Percentiles rank a stretch among this genome's conserved stretches.
Conservation (phyloP, 495 filamentous ascomycete species). For the Cryomyces antarcticus region DNA sequence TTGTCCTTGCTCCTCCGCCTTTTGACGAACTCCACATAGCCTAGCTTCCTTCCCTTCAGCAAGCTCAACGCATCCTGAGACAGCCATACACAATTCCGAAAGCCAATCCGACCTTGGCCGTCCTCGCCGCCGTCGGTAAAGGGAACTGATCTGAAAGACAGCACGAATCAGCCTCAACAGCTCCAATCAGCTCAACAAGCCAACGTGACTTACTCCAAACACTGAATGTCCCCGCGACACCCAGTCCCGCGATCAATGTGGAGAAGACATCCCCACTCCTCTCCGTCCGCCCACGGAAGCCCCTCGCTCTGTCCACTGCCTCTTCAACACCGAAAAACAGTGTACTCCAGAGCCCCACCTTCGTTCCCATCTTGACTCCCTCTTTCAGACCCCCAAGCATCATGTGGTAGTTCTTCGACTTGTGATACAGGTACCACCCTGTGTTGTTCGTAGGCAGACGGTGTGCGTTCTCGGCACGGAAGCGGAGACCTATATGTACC, state of each 20-base stretch:
- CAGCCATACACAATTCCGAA: conserved; percentile 59
- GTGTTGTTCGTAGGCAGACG: conserved; percentile 57
- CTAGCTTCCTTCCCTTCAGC: conserved; percentile 43
- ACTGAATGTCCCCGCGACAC: conserved; percentile 70
- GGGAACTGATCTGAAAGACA: conserved; percentile 52
- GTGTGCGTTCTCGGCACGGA: conserved; percentile 90
- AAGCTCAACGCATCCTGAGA: conserved; percentile 50
- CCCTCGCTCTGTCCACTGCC: conserved; percentile 43
- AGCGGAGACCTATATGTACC: conserved; percentile 34
- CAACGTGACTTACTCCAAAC: conserved; percentile 44
- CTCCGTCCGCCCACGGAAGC: conserved; percentile 38
- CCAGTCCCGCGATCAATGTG: conserved; percentile 59
- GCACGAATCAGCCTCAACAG: conserved; percentile 2
- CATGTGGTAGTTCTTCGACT: conserved; percentile 81
- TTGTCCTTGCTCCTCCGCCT: too few species aligned
- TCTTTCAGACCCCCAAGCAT: conserved; percentile 54
- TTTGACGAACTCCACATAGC: conserved; percentile 46
- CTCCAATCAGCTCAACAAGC: not conserved
- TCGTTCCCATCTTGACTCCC: conserved; percentile 55
- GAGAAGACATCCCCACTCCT: conserved; percentile 51
- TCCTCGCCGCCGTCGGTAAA: conserved; percentile 60
- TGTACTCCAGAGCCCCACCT: conserved; percentile 41
- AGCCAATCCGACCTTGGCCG: conserved; percentile 57
- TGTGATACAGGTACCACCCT: conserved; percentile 96
- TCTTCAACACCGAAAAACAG: conserved; percentile 63